Evolutionary conservation across 139 green algal species (phyloP).

Genomic region (Coccomyxa sp.): DNA sequence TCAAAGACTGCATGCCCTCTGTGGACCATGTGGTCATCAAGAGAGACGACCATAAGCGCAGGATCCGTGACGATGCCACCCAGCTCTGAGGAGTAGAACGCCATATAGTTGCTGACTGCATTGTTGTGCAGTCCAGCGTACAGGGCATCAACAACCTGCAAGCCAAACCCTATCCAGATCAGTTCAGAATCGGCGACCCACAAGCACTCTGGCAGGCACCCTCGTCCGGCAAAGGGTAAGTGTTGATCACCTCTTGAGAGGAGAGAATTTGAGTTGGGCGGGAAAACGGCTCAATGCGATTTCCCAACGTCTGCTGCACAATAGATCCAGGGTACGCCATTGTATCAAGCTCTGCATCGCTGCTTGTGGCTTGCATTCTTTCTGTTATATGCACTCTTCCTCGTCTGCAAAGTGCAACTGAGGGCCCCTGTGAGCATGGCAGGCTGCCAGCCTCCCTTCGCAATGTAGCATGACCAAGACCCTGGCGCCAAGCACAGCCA

Average conservation of each 20-base stretch:
- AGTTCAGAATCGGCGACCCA: no score
- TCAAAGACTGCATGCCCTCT: slow-evolving; percentile 84
- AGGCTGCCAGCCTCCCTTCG: no score
- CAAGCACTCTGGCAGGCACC: no score
- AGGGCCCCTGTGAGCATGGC: no score
- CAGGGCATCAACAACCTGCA: slow-evolving; percentile 3
- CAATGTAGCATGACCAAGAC: no score
- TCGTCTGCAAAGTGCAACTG: no score
- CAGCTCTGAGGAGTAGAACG: slow-evolving; percentile 79
- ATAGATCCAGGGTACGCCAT: no score
- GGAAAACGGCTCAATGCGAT: background rate
- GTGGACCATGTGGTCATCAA: slow-evolving; percentile 88
- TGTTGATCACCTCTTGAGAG: background rate
- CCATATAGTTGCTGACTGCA: slow-evolving; percentile 23
- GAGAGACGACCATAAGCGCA: slow-evolving; percentile 62
- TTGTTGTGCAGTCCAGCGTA: background rate
- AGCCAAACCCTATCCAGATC: background rate
- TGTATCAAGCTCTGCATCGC: no score
- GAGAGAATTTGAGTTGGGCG: background rate
- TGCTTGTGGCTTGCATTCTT: no score
- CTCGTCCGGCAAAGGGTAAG: background rate
- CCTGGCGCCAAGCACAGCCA: no score
- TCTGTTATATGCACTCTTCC: no score
- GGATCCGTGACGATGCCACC: slow-evolving; percentile 79
- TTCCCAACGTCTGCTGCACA: no score